A percentile compares a stretch with the other conserved stretches of the same genome.
phyloP scores from a whole-genome alignment of 1,284 basidiomycete species.

The Trichosporon coremiiforme region DNA sequence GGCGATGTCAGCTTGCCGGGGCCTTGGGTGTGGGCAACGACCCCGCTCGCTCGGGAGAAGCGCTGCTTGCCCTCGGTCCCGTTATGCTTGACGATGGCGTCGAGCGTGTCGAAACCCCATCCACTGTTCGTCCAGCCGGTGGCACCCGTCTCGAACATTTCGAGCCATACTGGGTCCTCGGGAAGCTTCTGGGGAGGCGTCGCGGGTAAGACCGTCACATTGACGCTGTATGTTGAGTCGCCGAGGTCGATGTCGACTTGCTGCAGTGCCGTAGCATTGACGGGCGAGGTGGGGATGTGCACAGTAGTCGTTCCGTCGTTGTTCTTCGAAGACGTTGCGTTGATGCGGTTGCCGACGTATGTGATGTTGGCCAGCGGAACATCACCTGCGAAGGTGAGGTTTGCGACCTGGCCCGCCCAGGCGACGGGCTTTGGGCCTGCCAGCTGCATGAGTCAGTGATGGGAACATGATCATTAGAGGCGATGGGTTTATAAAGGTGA shows the following conservation, averaged over 20 bases:
- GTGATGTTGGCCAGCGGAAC: background rate
- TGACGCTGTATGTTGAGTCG: background rate
- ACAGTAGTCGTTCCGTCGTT: background rate
- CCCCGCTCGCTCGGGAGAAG: conserved; percentile 12
- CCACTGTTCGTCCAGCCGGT: background rate
- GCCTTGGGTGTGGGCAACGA: background rate
- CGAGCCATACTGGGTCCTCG: conserved; percentile 20
- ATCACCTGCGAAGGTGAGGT: background rate
- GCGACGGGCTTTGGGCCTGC: conserved; percentile 1
- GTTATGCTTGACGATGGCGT: background rate
- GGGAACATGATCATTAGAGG: background rate
- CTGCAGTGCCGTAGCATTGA: conserved; percentile 9
- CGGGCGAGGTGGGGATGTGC: background rate
- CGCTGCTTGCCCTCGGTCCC: conserved; percentile 4
- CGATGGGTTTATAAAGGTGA: background rate
- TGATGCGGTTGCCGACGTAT: background rate
- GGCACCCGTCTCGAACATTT: conserved; percentile 12
- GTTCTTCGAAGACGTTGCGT: background rate
- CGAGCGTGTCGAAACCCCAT: conserved; percentile 11
- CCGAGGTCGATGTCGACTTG: background rate
- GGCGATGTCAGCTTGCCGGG: background rate
- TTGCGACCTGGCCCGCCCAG: conserved; percentile 8
- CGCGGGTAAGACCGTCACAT: conserved; percentile 17
- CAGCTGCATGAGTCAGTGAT: conserved; percentile 1
- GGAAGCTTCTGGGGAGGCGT: background rate